Evolutionary conservation across 169 alveolate species (phyloP), one percentile per base, ranked within the genome.

Genomic region (Eimeria praecox): DNA sequence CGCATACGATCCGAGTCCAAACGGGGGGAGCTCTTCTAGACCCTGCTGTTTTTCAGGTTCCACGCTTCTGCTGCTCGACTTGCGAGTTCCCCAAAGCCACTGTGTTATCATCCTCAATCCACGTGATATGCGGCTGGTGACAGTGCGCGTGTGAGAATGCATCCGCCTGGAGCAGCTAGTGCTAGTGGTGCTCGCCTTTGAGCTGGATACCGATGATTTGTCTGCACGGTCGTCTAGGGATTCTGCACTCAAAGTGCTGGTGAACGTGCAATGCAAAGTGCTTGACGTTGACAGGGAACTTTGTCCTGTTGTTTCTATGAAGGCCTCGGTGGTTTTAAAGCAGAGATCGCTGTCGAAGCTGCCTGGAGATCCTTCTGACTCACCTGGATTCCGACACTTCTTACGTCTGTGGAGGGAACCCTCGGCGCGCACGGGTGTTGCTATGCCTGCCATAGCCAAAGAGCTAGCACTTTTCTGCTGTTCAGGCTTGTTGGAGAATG

Each of bases 1-100:
- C 42, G 96, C 96, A 27, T 93, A 93, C 33, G 96, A 93, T 3
- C 96, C 96, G 66, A 93, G 46, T 3, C 93, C 96, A 10, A 73
- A 46, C 2, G 90, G 96, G 6, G 93, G 92, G 42, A 42, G 71
- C 85, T 88, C 66, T 33, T 86, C 71, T 16, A 33, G 27, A 44
- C 46, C 42, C 93, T 86, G 93, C 93, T 86, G 52, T 52, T 64
- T 27, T 69, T 69, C 78, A 30, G 5, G 33, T 2, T 62, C 24
- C 86, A 27, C 40, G 38, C 56, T n/a, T 30, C 33, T 86, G 92
- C 56, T 86, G 52, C 85, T 64, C 73, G 83, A 12, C 49, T 44
- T 66, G 22, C 69, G 66, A 42, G 86, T 27, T 9, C 85, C 94
- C 94, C 85, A 62, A 3, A 62, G 83, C 85, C 94, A 88, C 35